A percentile compares a stretch with the other conserved stretches of the same genome.
These are phyloP conservation scores for Ochetophila trinervis DNA, from an alignment of 306 rosid genomes.

Conservation along the genomic window DNA sequence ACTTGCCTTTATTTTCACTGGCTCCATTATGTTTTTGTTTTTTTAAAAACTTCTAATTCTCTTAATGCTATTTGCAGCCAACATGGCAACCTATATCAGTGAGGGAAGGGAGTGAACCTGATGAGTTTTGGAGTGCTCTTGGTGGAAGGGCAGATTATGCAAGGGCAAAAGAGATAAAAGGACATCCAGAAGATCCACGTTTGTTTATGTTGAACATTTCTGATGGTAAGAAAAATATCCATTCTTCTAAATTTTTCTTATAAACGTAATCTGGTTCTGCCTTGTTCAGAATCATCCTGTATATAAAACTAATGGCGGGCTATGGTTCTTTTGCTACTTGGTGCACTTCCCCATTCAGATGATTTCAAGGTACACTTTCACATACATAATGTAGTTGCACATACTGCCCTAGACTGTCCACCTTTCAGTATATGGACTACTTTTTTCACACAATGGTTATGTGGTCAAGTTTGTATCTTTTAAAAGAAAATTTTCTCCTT, in stretches of 20 bases:
- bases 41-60: constrained; percentile 6
- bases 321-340: constrained; percentile 60
- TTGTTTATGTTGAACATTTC: constrained; percentile 58
- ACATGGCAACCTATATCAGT: constrained; percentile 72
- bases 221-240: constrained; percentile 57
- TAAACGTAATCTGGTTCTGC: constrained; percentile 41
- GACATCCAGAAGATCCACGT: constrained; percentile 71
- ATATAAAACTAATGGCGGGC: constrained; percentile 52
- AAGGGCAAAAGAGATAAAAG: constrained; percentile 67
- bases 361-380: constrained; percentile 68
- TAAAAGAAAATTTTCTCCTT: too few relatives aligned
- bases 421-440: background rate
- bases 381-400: constrained; percentile 13
- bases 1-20: constrained; percentile 13
- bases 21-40: constrained; percentile 12
- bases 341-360: constrained; percentile 56
- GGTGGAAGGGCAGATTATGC: constrained; percentile 78
- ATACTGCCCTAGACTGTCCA: constrained; percentile 1
- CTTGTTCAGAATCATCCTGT: constrained; percentile 57
- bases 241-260: constrained; percentile 15
- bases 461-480: background rate
- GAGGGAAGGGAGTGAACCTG: constrained; percentile 94
- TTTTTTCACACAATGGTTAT: background rate
- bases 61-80: constrained; percentile 52
- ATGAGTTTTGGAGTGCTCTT: constrained; percentile 69